Percentiles rank a stretch among this genome's conserved stretches.
Conservation (phyloP, 257 asterid species). For the Nyctanthes arbortristis region DNA sequence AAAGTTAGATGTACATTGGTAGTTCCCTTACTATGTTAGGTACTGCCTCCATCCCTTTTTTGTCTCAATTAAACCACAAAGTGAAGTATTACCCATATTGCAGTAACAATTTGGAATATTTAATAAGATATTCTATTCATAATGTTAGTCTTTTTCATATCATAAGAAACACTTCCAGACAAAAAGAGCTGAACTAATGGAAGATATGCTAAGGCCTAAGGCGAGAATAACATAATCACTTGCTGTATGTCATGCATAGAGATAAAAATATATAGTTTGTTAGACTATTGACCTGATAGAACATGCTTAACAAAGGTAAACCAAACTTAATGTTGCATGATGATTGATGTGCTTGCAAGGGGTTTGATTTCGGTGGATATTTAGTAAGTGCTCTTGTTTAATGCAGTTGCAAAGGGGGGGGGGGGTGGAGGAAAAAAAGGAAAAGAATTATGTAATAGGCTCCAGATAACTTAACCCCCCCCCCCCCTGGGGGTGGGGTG, state of each 20-base stretch:
- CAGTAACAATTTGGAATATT: neutral
- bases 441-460: neutral
- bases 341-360: neutral
- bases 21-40: neutral
- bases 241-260: neutral
- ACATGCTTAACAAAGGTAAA: neutral
- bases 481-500: no score
- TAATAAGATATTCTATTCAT: neutral
- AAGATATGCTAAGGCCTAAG: neutral
- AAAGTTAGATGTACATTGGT: neutral
- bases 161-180: no score
- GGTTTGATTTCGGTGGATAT: neutral
- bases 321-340: neutral
- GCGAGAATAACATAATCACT: neutral
- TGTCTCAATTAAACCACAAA: no score
- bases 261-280: neutral
- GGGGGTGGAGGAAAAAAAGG: no score
- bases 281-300: neutral
- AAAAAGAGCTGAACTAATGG: no score
- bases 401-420: neutral
- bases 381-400: neutral
- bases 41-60: neutral
- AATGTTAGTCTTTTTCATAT: no score
- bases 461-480: neutral
- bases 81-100: neutral